These are phyloP conservation scores for Prunus kanzakura DNA, from an alignment of 306 rosid species.

Conservation along the genomic window DNA sequence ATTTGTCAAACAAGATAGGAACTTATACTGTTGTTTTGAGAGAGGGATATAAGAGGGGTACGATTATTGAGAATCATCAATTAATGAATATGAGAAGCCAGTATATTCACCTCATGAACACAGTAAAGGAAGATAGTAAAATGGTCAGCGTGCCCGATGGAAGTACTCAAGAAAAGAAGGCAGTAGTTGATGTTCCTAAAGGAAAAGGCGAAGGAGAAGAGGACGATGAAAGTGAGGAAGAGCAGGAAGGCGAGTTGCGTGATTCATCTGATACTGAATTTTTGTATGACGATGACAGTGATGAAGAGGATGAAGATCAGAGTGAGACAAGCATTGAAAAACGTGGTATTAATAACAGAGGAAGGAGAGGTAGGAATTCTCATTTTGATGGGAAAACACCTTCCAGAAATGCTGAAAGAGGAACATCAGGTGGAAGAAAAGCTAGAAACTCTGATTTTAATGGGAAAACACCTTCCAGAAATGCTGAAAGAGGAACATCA, in stretches of 20 bases:
- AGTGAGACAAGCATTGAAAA: conserved; percentile 13
- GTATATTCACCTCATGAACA: conserved; percentile 68
- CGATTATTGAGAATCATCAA: conserved; percentile 48
- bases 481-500: conserved; percentile 7
- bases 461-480: neutral
- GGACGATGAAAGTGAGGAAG: conserved; percentile 30
- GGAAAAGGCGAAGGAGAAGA: conserved; percentile 19
- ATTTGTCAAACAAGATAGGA: conserved; percentile 64
- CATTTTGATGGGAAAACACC: neutral
- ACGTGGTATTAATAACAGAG: conserved; percentile 19
- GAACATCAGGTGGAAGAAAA: neutral
- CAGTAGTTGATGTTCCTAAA: conserved; percentile 11
- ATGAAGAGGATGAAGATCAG: conserved; percentile 27
- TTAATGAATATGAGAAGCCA: conserved; percentile 53
- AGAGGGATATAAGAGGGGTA: conserved; percentile 81
- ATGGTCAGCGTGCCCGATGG: conserved; percentile 27
- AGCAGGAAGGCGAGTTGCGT: conserved; percentile 20
- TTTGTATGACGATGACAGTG: conserved; percentile 27
- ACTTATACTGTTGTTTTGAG: conserved; percentile 67
- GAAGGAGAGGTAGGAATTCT: conserved; percentile 20
- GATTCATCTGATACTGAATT: conserved; percentile 39
- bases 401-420: conserved; percentile 2
- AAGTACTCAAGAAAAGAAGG: conserved; percentile 30
- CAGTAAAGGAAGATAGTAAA: conserved; percentile 46
- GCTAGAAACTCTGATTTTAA: conserved; percentile 14